Percentiles rank a stretch among this genome's conserved stretches.
Evolutionary conservation across 129 eudicot genomes (phyloP).

Genomic region (Centaurea solstitialis): DNA sequence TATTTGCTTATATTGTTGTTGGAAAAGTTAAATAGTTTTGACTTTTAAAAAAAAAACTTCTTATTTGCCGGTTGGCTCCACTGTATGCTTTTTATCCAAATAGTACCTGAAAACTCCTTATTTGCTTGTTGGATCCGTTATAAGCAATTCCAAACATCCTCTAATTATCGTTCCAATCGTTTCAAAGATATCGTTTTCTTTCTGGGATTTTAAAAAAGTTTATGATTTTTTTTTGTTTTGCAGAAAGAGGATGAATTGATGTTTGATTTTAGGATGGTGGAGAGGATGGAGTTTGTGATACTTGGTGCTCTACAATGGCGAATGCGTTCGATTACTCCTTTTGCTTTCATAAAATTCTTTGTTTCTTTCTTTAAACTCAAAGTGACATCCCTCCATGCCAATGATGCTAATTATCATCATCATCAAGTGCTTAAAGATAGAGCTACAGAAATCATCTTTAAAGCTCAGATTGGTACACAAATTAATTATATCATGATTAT

Average conservation of each 20-base stretch:
- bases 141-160: too few species aligned
- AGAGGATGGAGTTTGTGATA: slow-evolving; percentile 54
- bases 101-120: too few species aligned
- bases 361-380: slow-evolving; percentile 35
- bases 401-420: slow-evolving; percentile 22
- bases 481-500: background rate
- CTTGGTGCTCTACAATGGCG: slow-evolving; percentile 63
- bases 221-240: background rate
- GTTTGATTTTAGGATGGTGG: slow-evolving; percentile 38
- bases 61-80: too few species aligned
- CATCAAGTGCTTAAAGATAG: slow-evolving; percentile 40
- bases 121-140: too few species aligned
- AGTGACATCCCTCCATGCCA: background rate
- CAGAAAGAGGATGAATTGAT: slow-evolving; percentile 35
- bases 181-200: background rate
- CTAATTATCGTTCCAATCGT: background rate
- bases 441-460: slow-evolving; percentile 51
- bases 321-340: slow-evolving; percentile 57
- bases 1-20: too few species aligned
- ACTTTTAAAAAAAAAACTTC: too few species aligned
- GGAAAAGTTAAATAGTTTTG: too few species aligned
- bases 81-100: too few species aligned
- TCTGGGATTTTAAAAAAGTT: background rate
- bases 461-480: slow-evolving; percentile 48
- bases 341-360: slow-evolving; percentile 44